These are phyloP conservation scores for Zymoseptoria passerinii DNA, from an alignment of 2,329 filamentous ascomycete species.

Conservation along the genomic window DNA sequence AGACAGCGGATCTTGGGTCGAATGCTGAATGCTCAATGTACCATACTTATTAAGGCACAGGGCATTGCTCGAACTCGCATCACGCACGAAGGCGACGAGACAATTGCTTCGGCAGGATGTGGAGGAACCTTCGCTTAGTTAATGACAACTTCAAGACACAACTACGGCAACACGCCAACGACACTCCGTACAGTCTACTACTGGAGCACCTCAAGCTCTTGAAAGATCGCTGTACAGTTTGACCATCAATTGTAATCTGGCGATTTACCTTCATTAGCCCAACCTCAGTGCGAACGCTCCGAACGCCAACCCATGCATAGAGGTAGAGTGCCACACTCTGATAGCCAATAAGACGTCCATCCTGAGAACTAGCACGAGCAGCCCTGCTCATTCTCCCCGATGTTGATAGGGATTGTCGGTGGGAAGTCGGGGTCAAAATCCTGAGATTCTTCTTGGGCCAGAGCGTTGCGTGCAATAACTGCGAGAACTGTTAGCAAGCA, in stretches of 20 bases:
- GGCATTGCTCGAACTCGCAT: background rate
- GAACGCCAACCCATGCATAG: constrained; percentile 9
- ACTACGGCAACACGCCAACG: background rate
- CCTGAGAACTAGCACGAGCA: constrained; percentile 65
- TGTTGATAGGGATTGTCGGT: constrained; percentile 96
- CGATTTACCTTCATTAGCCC: background rate
- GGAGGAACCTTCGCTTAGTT: background rate
- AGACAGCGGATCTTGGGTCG: background rate
- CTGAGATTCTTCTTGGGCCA: constrained; percentile 94
- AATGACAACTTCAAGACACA: background rate
- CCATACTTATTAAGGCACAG: background rate
- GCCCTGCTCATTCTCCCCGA: constrained; percentile 85
- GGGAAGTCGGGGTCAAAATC: constrained; percentile 97
- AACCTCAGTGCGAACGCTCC: constrained; percentile 1
- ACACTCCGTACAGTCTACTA: background rate
- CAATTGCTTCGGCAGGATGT: background rate
- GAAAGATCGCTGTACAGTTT: background rate
- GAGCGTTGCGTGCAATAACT: constrained; percentile 94
- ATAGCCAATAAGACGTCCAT: background rate
- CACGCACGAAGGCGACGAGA: background rate
- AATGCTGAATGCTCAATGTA: background rate
- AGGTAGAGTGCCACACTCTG: background rate
- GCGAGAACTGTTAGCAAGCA: constrained; percentile 9
- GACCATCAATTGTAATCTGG: background rate
- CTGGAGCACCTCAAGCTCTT: background rate